These are phyloP conservation scores for Trichosporon faecale DNA, from an alignment of 1,284 basidiomycete genomes.

Conservation along the genomic window DNA sequence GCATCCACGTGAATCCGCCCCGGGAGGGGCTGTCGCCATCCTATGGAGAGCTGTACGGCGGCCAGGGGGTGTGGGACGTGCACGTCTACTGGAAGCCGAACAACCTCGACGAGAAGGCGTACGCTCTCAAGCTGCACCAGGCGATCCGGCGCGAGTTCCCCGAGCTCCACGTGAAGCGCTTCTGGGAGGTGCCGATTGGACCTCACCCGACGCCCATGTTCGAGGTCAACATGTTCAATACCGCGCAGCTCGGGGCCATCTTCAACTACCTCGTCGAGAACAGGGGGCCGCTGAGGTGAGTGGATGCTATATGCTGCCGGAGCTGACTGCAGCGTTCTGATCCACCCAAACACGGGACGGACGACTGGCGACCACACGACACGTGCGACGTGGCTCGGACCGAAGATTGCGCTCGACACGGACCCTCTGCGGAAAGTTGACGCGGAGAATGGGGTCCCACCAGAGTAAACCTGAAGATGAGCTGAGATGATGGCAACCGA, in stretches of 20 bases:
- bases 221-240: slow-evolving; percentile 64
- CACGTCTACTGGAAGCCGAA: slow-evolving; percentile 23
- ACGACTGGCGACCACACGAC: slow-evolving; percentile 63
- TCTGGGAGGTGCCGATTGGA: slow-evolving; percentile 18
- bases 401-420: slow-evolving; percentile 58
- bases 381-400: slow-evolving; percentile 67
- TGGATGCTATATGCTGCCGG: background rate
- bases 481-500: too few species aligned
- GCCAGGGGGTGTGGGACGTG: slow-evolving; percentile 16
- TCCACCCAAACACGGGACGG: slow-evolving; percentile 69
- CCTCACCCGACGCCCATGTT: slow-evolving; percentile 61
- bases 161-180: slow-evolving; percentile 19
- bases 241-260: slow-evolving; percentile 63
- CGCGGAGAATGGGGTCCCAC: background rate
- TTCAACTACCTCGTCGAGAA: slow-evolving; percentile 64
- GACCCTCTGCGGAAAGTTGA: slow-evolving; percentile 37
- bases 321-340: slow-evolving; percentile 59
- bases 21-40: slow-evolving; percentile 6
- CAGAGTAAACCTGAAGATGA: background rate
- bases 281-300: slow-evolving; percentile 63
- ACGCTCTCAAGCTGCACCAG: slow-evolving; percentile 18
- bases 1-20: slow-evolving; percentile 41
- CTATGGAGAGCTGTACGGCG: slow-evolving; percentile 17
- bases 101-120: slow-evolving; percentile 18
- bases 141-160: slow-evolving; percentile 24